Conservation (phyloP, 73 alveolate genomes). For the Paramecium pentaurelia region DNA sequence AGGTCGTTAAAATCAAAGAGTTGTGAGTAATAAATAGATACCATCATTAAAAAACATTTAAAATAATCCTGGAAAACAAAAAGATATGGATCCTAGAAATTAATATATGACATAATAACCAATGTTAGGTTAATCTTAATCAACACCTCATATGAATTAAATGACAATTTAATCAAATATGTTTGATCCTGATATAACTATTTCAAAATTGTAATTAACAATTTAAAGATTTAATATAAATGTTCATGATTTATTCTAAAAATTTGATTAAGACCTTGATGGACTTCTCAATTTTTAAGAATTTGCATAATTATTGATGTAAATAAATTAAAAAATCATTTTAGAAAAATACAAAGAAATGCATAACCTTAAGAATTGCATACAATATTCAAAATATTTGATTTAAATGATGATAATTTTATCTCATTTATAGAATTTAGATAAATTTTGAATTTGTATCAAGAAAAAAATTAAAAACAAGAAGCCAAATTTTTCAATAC, state of each 20-base stretch:
- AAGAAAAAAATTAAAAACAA: neutral
- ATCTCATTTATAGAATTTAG: slow-evolving; percentile 25
- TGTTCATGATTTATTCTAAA: slow-evolving; percentile 10
- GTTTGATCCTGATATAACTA: neutral
- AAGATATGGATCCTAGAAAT: neutral
- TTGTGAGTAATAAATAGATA: neutral
- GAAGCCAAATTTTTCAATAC: neutral
- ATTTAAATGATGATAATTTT: neutral
- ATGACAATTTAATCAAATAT: neutral
- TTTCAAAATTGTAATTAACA: neutral
- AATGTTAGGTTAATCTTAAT: neutral
- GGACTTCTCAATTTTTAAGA: neutral
- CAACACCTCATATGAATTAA: neutral
- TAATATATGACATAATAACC: neutral
- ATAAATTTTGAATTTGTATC: neutral
- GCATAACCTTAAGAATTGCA: neutral
- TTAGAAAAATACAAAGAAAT: neutral
- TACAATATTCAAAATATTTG: neutral
- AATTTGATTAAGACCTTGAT: neutral
- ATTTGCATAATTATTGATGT: neutral
- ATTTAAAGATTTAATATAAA: neutral
- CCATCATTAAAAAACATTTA: neutral
- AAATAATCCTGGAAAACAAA: neutral
- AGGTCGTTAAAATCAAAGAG: neutral
- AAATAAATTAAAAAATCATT: neutral